These are phyloP conservation scores for Amniculicola lignicola DNA, from an alignment of 495 filamentous ascomycete genomes.

Conservation along the genomic window DNA sequence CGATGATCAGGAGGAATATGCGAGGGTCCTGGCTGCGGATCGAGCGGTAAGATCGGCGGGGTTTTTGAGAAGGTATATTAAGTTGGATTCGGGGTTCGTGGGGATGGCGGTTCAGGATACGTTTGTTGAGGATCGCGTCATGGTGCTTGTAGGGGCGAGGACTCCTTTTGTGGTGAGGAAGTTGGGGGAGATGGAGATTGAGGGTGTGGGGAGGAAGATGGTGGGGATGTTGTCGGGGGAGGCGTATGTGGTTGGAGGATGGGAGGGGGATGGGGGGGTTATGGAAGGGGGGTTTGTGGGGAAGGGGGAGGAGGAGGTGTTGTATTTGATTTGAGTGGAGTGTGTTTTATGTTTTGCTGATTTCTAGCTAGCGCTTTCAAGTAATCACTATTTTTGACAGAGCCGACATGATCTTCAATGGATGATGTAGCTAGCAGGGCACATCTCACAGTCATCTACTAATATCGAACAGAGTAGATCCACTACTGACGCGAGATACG, in stretches of 20 bases:
- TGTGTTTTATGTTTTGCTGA: too few relatives aligned
- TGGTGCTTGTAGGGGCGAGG: constrained; percentile 4
- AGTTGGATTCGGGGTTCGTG: constrained; percentile 6
- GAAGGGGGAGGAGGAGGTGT: constrained; percentile 1
- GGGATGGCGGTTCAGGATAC: constrained; percentile 8
- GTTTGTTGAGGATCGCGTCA: background rate
- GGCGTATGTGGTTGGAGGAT: constrained; percentile 8
- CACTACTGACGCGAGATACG: too few relatives aligned
- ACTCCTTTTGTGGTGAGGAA: constrained; percentile 2
- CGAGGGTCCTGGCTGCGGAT: background rate
- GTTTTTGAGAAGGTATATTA: constrained; percentile 5
- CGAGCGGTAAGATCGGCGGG: constrained; percentile 4
- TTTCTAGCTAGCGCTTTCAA: too few relatives aligned
- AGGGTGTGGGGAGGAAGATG: constrained; percentile 3
- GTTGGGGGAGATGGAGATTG: constrained; percentile 4
- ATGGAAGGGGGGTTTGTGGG: background rate
- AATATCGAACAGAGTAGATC: too few relatives aligned
- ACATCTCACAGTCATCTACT: too few relatives aligned
- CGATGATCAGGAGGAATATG: background rate
- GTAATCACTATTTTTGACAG: too few relatives aligned
- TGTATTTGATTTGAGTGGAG: too few relatives aligned
- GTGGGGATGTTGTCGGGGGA: constrained; percentile 3
- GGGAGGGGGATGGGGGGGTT: constrained; percentile 15
- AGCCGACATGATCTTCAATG: too few relatives aligned
- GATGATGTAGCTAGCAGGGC: too few relatives aligned